Evolutionary conservation across 768 basidiomycete species (phyloP), one percentile per base, ranked within the genome.

Genomic region (Mycena haematopus): DNA sequence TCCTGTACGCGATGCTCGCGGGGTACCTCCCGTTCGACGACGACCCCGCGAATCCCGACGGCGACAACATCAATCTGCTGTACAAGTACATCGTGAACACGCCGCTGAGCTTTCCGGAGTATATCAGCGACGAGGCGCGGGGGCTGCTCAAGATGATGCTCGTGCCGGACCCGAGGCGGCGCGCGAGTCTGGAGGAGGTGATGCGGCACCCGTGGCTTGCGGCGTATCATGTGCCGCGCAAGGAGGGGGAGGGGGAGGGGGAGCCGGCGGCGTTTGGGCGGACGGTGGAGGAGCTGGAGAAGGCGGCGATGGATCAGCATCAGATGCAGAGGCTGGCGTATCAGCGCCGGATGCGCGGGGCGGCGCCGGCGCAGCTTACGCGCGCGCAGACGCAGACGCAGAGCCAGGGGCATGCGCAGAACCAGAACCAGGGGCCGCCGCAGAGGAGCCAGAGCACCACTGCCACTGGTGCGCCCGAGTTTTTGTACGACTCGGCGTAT

Each of bases 11-110:
- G 61, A 97, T 97, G 95, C 86, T 97, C 19, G 95, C 95, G 1
- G 95, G 95, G 11, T 96, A 96, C 72, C 89, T 97, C n/a, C 97
- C 97, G 24, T 99, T 98, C 76, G 97, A 99, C 76, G 97, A 99
- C 75, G 97, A 99, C 76, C 97, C 97, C 1, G 91, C 89, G 29
- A 99, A 99, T 74, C 97, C 97, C 5, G 97, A 99, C 58, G 97
- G 97, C 61, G 96, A 99, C 79, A 99, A 99, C 79, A 99, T 99
- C 80, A 99, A 99, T 72, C 85, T 99, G 6, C 79, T 99, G 50
- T 99, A 99, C 86, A 94, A 92, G 74, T 99, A 99, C 78, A 99
- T 99, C 76, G 91, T 99, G 77, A 95, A 90, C 80, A 99, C 97
- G 1, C 92, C 92, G 11, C 87, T 99, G 63, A 92, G 93, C 24